A percentile compares a stretch with the other conserved stretches of the same genome.
Conservation (phyloP, 495 filamentous ascomycete genomes). For the Xylaria sp. region DNA sequence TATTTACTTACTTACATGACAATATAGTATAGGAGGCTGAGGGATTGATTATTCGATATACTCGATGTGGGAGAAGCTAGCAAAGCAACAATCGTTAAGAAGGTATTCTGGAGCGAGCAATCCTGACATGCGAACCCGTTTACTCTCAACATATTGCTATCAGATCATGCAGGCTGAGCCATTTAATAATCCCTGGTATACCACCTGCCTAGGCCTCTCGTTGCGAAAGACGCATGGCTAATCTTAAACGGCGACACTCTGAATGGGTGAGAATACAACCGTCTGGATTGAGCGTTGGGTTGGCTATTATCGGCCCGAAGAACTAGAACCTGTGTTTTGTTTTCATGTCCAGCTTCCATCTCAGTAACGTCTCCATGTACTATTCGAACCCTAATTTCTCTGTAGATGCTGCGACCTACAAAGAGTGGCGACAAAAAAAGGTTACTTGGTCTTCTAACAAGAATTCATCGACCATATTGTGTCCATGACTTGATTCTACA, state of each 20-base stretch:
- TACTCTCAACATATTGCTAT: not conserved
- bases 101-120: not conserved
- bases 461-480: not conserved
- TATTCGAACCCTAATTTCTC: not conserved
- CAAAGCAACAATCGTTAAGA: not conserved
- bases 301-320: not conserved
- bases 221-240: not conserved
- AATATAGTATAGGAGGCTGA: not conserved
- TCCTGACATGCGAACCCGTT: not conserved
- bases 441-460: not conserved
- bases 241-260: not conserved
- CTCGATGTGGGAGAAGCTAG: not conserved
- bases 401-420: not conserved
- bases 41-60: not conserved
- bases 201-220: not conserved
- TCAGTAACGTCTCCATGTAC: not conserved
- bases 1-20: too few species aligned
- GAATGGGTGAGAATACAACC: not conserved
- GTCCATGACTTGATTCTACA: constrained; percentile 2
- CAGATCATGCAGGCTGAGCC: constrained; percentile 9
- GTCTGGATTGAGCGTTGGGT: not conserved
- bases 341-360: not conserved
- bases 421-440: not conserved
- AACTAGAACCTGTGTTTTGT: not conserved
- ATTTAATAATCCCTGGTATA: not conserved